Percentiles rank a stretch among this genome's conserved stretches.
These are phyloP conservation scores for Microthyrium microscopicum DNA, from an alignment of 2,329 filamentous ascomycete species.

Conservation along the genomic window DNA sequence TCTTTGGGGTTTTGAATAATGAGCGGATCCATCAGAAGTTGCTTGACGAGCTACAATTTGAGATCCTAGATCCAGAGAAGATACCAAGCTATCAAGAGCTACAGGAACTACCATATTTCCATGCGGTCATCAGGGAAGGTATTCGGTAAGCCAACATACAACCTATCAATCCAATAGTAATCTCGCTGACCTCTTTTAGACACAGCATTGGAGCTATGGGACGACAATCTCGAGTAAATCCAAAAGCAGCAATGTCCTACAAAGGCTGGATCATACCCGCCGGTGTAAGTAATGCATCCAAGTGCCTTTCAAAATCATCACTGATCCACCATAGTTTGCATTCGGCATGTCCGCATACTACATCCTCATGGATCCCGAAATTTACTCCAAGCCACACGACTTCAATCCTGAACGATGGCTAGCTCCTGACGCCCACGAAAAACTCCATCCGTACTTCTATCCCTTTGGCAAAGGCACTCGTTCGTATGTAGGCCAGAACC, in stretches of 20 bases:
- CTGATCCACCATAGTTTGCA: background rate
- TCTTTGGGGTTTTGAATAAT: constrained; percentile 9
- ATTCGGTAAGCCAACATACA: constrained; percentile 3
- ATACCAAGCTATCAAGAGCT: constrained; percentile 5
- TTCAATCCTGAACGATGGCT: constrained; percentile 21
- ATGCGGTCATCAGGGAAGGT: constrained; percentile 3
- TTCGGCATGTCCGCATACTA: constrained; percentile 7
- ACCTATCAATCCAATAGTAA: background rate
- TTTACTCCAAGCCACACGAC: constrained; percentile 12
- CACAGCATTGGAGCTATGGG: background rate
- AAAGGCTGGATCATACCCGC: constrained; percentile 2
- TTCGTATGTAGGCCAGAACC: constrained; percentile 30
- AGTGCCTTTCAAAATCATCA: too few relatives aligned
- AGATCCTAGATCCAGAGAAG: constrained; percentile 7
- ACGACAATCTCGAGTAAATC: background rate
- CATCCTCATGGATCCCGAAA: constrained; percentile 10
- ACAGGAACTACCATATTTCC: constrained; percentile 5
- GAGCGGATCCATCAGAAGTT: constrained; percentile 7
- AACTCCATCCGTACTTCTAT: constrained; percentile 19
- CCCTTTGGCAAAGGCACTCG: constrained; percentile 25
- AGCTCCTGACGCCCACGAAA: background rate
- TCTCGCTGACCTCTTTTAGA: background rate
- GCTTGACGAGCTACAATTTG: constrained; percentile 8
- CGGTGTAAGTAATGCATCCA: constrained; percentile 1
- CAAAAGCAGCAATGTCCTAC: background rate